phyloP scores from a whole-genome alignment of 2,329 filamentous ascomycete genomes.

The Cadophora gregata region DNA sequence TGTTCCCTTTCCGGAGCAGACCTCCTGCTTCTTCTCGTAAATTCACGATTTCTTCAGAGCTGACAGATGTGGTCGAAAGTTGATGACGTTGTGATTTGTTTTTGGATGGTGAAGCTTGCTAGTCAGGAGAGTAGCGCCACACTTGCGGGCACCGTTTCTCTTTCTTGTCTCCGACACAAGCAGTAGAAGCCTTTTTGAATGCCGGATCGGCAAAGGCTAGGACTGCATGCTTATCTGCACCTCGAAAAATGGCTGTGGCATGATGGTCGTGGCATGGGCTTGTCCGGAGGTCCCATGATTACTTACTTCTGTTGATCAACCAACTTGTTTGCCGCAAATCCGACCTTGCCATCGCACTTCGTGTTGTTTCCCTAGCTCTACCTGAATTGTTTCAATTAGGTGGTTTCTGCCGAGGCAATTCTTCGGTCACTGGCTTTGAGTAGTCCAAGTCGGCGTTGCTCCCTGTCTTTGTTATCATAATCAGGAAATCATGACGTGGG shows the following conservation, averaged over 20 bases:
- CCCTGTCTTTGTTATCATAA: background rate
- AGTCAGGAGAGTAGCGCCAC: background rate
- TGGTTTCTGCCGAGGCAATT: background rate
- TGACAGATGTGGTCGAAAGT: background rate
- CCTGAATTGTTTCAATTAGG: background rate
- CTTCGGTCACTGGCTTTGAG: background rate
- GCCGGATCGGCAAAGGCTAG: background rate
- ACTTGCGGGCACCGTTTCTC: constrained; percentile 2
- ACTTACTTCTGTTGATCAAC: background rate
- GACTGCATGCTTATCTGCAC: background rate
- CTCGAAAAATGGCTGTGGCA: too few species aligned
- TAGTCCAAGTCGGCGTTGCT: background rate
- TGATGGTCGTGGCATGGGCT: background rate
- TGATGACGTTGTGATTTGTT: constrained; percentile 9
- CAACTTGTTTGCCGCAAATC: too few species aligned
- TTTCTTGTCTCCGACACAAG: background rate
- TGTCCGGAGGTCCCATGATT: background rate
- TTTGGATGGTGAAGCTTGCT: background rate
- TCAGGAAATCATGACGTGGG: background rate
- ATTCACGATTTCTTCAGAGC: background rate
- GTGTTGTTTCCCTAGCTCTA: background rate
- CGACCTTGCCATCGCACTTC: too few species aligned
- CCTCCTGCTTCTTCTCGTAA: background rate
- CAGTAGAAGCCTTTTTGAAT: background rate
- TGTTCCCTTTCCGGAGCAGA: background rate